Base-by-base conservation (phyloP, 352 stramenopile species). In the Globisporangium parvum region DNA sequence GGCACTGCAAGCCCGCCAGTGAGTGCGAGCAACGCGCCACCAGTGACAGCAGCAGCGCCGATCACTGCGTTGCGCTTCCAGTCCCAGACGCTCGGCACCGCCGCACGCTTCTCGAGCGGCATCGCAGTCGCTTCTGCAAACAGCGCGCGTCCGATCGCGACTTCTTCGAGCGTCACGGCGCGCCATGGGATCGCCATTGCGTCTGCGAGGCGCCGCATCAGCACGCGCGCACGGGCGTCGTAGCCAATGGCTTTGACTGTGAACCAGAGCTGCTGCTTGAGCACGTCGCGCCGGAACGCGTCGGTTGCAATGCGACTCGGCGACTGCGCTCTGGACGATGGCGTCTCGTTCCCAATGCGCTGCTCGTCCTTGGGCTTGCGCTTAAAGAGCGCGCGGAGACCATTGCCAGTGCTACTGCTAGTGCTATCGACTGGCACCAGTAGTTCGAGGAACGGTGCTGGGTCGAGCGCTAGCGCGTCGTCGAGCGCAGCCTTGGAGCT, bases 61-160 rank as follows among this genome's bases (percentile, higher is more conserved):
- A 94, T 94, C 2, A 62, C 69, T 0, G 62, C 72, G 52, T 94
- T 91, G 14, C 84, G 75, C 64, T 88, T 91, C 84, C 80, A 91
- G 63, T 94, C 82, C 66, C 73, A 83, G 9, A 88, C 52, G 24
- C 71, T 87, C 3, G 64, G 70, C 47, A 87, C 87, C 0, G 71
- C 71, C 1, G 60, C 65, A 1, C 69, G 56, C 48, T 92, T 90
- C 21, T 89, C 75, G 33, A 85, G 67, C 20, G 78, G 77, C 76
- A 92, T 89, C 1, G 77, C 75, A 1, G 66, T 89, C 0, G 82
- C 84, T 52, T 94, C 84, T 0, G 83, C 81, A 24, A 77, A 91
- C 21, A 94, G 56, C 14, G 78, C 60, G 46, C 82, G 78, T 8
- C 80, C 84, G 21, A 94, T 89, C 2, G 61, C 47, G 26, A 87